Percentiles rank a stretch among this genome's conserved stretches.
phyloP scores from a whole-genome alignment of 768 basidiomycete genomes.

The Coprinellus aureogranulatus region DNA sequence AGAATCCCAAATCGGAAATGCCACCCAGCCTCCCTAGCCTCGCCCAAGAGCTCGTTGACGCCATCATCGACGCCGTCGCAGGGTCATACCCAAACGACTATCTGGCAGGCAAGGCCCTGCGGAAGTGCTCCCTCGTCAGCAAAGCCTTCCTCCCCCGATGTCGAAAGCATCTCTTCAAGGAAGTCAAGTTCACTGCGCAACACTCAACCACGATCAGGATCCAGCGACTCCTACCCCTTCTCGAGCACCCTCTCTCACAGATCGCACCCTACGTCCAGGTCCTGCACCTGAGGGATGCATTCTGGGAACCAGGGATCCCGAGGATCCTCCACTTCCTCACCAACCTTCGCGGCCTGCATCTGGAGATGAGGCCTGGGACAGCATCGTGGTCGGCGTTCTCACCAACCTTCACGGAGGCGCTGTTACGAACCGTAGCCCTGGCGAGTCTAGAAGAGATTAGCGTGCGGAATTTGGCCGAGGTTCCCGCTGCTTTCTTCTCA shows the following conservation, averaged over 20 bases:
- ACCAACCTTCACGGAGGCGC: not conserved
- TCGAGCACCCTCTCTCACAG: not conserved
- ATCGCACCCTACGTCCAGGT: not conserved
- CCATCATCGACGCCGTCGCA: not conserved
- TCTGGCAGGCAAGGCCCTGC: not conserved
- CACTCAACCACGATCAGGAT: not conserved
- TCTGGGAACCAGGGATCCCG: conserved; percentile 5
- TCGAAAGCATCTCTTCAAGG: conserved; percentile 1
- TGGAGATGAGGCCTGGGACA: conserved; percentile 7
- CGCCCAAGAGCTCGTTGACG: conserved; percentile 1
- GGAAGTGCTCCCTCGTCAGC: not conserved
- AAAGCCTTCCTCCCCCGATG: conserved; percentile 1
- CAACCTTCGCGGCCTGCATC: not conserved
- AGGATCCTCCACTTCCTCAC: conserved; percentile 5
- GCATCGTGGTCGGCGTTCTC: not conserved
- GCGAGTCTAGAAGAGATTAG: not conserved
- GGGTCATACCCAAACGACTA: not conserved
- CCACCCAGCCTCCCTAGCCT: not conserved
- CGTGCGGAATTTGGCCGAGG: not conserved
- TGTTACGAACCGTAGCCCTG: not conserved
- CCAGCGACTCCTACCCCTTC: not conserved
- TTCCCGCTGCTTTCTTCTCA: not conserved
- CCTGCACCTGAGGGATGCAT: not conserved
- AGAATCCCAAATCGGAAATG: not conserved
- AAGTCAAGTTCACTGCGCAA: not conserved